Conservation (phyloP, 495 filamentous ascomycete species). For the Bathelium albidoporum region DNA sequence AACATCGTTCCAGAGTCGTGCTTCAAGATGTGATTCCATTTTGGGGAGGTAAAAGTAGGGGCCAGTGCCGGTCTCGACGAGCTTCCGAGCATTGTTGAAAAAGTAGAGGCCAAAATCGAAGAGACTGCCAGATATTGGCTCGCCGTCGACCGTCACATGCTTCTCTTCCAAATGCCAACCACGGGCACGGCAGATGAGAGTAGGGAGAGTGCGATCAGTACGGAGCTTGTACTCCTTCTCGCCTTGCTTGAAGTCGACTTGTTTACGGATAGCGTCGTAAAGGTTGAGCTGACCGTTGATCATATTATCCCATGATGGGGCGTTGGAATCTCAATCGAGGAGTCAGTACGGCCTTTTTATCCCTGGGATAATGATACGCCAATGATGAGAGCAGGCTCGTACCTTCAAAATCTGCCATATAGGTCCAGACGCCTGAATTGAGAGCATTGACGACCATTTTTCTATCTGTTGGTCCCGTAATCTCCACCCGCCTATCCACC, state of each 20-base stretch:
- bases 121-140: slow-evolving; percentile 83
- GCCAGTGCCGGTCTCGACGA: slow-evolving; percentile 71
- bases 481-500: slow-evolving; percentile 93
- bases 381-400: slow-evolving; percentile 13
- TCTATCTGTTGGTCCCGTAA: slow-evolving; percentile 92
- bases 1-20: slow-evolving; percentile 95
- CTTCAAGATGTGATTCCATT: slow-evolving; percentile 98
- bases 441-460: slow-evolving; percentile 99
- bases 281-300: slow-evolving; percentile 96
- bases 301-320: slow-evolving; percentile 99
- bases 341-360: background rate
- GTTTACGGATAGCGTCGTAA: slow-evolving; percentile 88
- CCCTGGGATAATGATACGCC: background rate
- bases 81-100: slow-evolving; percentile 93
- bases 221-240: slow-evolving; percentile 95
- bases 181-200: slow-evolving; percentile 53
- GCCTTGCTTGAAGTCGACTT: slow-evolving; percentile 94
- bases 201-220: slow-evolving; percentile 70
- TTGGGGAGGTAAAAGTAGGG: slow-evolving; percentile 99
- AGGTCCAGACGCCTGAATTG: slow-evolving; percentile 97
- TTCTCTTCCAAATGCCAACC: slow-evolving; percentile 79
- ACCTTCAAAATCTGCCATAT: slow-evolving; percentile 99
- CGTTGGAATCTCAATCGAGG: slow-evolving; percentile 67
- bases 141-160: slow-evolving; percentile 92
- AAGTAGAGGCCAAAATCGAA: slow-evolving; percentile 99